Evolutionary conservation across 1,139 yeast genomes (phyloP), one percentile per base, ranked within the genome.

Genomic region (Pichia sp.): DNA sequence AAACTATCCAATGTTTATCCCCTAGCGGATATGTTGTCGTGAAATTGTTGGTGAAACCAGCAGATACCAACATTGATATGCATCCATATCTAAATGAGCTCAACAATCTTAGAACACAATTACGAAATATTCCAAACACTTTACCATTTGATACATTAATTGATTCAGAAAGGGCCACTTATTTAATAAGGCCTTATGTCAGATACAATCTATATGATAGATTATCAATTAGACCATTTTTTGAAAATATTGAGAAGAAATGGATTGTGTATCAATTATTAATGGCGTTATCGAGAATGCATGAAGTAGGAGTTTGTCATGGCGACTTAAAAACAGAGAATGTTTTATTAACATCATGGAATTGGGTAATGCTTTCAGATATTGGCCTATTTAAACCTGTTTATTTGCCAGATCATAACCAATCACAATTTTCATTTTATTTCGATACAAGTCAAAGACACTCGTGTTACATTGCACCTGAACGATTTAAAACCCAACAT

Each of bases 271-370:
- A 78, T 55, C 99, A 93, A 57, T 63, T 91, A 47, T 60, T 91
- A 30, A 68, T 70, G 16, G 73, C 81, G 0, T 54, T 89, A 22
- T 66, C 71, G 3, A 76, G 76, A 36, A 69, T 91, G 42, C 98
- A 93, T 59, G 65, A 65, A 9, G 60, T 70, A 28, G 70, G 68
- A 6, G 70, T 86, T 1, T 74, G 66, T 46, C 99, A 93, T 61
- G 98, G 98, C 4, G 98, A 93, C 63, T 70, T 93, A 50, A 88
- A 91, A 61, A 69, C 89, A 2, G 98, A 91, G 61, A 93, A 93
- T 60, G 74, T 89, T 21, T 63, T 93, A 44, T 81, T 88, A 2
- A 84, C 95, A 0, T 78, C 93, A 20, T 85, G 95, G 84, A 84
- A 87, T 59, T 89, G 96, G 96, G 66, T 80, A 1, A 65, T 82